These are phyloP conservation scores for Myxozyma melibiosi DNA, from an alignment of 805 yeast genomes.

Conservation along the genomic window DNA sequence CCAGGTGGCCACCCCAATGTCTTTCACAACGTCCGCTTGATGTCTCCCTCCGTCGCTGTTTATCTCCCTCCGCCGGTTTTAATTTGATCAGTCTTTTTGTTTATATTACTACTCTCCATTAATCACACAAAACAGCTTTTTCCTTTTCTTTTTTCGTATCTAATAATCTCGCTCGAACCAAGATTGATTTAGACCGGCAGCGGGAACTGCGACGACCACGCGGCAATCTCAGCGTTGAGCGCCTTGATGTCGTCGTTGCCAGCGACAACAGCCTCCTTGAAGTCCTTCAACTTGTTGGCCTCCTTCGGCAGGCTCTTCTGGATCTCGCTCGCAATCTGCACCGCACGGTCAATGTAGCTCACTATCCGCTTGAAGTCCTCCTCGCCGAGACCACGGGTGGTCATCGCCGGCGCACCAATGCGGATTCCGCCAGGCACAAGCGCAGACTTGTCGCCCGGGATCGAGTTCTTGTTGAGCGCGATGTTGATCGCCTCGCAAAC, in stretches of 20 bases:
- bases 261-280: slow-evolving; percentile 76
- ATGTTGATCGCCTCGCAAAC: slow-evolving; percentile 92
- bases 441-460: slow-evolving; percentile 97
- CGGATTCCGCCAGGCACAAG: slow-evolving; percentile 96
- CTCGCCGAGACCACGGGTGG: slow-evolving; percentile 93
- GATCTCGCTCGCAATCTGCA: slow-evolving; percentile 64
- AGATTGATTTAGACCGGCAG: slow-evolving; percentile 39
- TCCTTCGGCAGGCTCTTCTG: slow-evolving; percentile 84
- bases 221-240: slow-evolving; percentile 75
- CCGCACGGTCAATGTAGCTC: slow-evolving; percentile 77
- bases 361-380: slow-evolving; percentile 82
- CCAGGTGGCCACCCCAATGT: no score
- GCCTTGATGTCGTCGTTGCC: slow-evolving; percentile 69
- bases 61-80: no score
- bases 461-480: slow-evolving; percentile 95
- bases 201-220: slow-evolving; percentile 71
- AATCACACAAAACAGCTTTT: no score
- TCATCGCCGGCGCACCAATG: slow-evolving; percentile 98
- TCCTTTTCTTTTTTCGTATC: not conserved
- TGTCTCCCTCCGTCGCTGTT: no score
- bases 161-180: not conserved
- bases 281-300: slow-evolving; percentile 94
- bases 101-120: no score
- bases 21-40: no score
- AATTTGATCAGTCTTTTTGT: no score